Evolutionary conservation across 2,329 filamentous ascomycete genomes (phyloP), one percentile per base, ranked within the genome.

Genomic region (Xylariaceae sp.): DNA sequence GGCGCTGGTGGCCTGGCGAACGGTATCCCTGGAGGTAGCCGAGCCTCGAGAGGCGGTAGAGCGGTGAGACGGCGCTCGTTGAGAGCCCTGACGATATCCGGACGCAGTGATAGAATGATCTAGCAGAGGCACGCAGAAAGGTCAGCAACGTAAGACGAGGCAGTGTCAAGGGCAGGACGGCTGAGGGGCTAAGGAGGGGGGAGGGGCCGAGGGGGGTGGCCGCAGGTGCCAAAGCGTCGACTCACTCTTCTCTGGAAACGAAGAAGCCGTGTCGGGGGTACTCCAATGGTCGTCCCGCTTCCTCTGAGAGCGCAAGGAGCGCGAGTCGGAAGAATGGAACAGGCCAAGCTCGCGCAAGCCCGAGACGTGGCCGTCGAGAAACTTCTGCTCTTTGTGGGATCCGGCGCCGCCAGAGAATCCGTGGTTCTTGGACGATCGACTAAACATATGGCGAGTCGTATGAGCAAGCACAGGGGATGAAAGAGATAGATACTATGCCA

Each of bases 241-340:
- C 57, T 50, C 56, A 66, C 63, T 62, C 52, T 64, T 63, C 44
- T 63, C 62, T 24, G 57, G 56, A 42, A 59, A 60, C 19, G 59
- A 57, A 22, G 58, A 45, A 31, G 50, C 47, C 45, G 38, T 50
- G 22, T 44, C 42, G 19, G 43, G 32, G 39, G 38, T 51, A 28
- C 41, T 47, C 47, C 52, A 53, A 31, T 54, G 47, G 9, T 51
- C 50, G 23, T 48, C 47, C 37, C 47, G 49, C 41, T 46, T 53
- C 30, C 44, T 44, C 26, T 40, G 33, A 31, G 53, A 53, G 40
- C 53, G 53, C 18, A 55, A 33, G 30, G 54, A 55, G 24, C 52
- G 49, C 28, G 50, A 53, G 35, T 57, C 53, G 28, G 46, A 46
- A 29, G 46, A 43, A 27, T 83, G 67, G 19, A 57, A 66, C 35